Evolutionary conservation across 2,329 filamentous ascomycete species (phyloP).

Genomic region (Trichoderma citrinoviride): DNA sequence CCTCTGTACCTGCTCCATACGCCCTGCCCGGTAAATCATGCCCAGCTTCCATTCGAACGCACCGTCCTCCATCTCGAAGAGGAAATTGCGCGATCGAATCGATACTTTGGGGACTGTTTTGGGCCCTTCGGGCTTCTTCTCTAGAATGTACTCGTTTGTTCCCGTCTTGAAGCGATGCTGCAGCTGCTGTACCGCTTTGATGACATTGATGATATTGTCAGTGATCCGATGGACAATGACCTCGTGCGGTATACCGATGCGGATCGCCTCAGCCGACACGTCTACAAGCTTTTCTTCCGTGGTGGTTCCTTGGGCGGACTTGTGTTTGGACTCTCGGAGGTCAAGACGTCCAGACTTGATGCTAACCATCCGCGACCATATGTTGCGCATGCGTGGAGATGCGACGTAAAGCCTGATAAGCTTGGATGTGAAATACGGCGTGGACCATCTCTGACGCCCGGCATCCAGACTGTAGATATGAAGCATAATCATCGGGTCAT

Average conservation of each 20-base stretch:
- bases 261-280: conserved; percentile 77
- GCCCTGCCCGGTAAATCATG: conserved; percentile 85
- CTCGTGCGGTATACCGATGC: conserved; percentile 86
- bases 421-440: conserved; percentile 74
- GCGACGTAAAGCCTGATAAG: conserved; percentile 84
- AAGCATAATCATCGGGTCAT: conserved; percentile 87
- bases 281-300: conserved; percentile 81
- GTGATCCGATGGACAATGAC: conserved; percentile 84
- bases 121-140: conserved; percentile 80
- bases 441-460: conserved; percentile 82
- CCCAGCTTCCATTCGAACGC: conserved; percentile 97
- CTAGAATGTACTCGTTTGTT: conserved; percentile 82
- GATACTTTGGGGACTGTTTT: conserved; percentile 86
- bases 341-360: conserved; percentile 80
- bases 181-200: conserved; percentile 87
- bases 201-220: conserved; percentile 87
- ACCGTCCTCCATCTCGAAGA: conserved; percentile 94
- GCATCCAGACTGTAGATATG: conserved; percentile 81
- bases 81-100: conserved; percentile 72
- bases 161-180: conserved; percentile 88
- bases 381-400: conserved; percentile 73
- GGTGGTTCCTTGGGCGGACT: conserved; percentile 55
- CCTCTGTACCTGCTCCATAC: conserved; percentile 85
- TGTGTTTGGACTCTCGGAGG: conserved; percentile 71
- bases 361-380: conserved; percentile 85